Evolutionary conservation across 441 rosid genomes (phyloP).

Genomic region (Syzygium syzygioides): DNA sequence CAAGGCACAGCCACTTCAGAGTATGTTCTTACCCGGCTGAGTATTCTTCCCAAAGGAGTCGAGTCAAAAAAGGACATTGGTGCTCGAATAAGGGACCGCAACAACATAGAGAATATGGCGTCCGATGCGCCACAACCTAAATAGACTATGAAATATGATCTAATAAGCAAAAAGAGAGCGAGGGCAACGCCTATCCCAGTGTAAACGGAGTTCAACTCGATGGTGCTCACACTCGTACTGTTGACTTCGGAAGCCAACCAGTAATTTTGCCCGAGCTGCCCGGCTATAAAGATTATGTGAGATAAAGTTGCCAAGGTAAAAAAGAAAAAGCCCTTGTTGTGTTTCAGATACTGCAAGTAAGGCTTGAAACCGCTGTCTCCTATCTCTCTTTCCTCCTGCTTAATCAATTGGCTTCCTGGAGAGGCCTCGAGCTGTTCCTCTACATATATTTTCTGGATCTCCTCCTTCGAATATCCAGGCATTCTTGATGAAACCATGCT

Average conservation of each 20-base stretch:
- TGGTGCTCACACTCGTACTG: background rate
- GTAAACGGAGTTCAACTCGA: slow-evolving; percentile 7
- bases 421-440: background rate
- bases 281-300: slow-evolving; percentile 2
- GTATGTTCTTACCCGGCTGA: slow-evolving; percentile 11
- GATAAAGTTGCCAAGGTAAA: slow-evolving; percentile 1
- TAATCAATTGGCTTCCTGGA: slow-evolving; percentile 1
- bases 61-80: slow-evolving; percentile 17
- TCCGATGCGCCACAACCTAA: slow-evolving; percentile 1
- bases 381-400: slow-evolving; percentile 10
- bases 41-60: slow-evolving; percentile 14
- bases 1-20: background rate
- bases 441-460: background rate
- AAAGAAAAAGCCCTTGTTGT: slow-evolving; percentile 5
- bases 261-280: slow-evolving; percentile 10
- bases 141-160: background rate
- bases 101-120: background rate
- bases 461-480: background rate
- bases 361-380: slow-evolving; percentile 14
- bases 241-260: slow-evolving; percentile 10
- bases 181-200: slow-evolving; percentile 4
- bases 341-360: slow-evolving; percentile 11
- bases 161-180: background rate
- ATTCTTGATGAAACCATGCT: background rate
- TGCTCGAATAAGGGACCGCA: slow-evolving; percentile 1